Conservation (phyloP, 2,329 filamentous ascomycete species). For the Aurifilum marmelostoma region DNA sequence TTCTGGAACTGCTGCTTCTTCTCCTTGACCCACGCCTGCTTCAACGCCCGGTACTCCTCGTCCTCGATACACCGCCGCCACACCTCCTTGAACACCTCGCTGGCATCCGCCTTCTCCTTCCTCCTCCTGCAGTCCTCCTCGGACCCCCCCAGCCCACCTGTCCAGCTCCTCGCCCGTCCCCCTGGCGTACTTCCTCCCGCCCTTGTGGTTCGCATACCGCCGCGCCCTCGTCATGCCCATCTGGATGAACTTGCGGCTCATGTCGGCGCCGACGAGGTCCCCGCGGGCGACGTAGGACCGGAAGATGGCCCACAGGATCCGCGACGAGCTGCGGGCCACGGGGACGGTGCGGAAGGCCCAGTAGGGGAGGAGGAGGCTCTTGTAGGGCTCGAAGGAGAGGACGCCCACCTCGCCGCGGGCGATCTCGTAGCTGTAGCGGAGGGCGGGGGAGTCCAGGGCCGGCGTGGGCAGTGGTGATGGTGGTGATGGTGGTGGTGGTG, state of each 20-base stretch:
- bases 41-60: constrained; percentile 48
- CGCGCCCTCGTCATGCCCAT: constrained; percentile 68
- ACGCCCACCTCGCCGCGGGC: constrained; percentile 64
- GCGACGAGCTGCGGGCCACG: constrained; percentile 55
- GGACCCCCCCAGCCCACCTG: constrained; percentile 40
- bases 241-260: constrained; percentile 66
- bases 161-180: constrained; percentile 44
- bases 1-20: constrained; percentile 16
- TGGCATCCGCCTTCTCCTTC: constrained; percentile 54
- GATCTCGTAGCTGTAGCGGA: constrained; percentile 51
- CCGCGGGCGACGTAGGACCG: constrained; percentile 50
- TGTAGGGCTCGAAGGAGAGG: constrained; percentile 66
- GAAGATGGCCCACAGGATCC: constrained; percentile 54
- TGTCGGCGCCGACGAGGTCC: constrained; percentile 68
- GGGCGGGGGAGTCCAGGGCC: constrained; percentile 14
- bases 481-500: constrained; percentile 17
- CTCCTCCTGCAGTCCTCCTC: constrained; percentile 47
- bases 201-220: constrained; percentile 59
- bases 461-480: constrained; percentile 18
- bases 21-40: constrained; percentile 35
- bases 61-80: constrained; percentile 52
- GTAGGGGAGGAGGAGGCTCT: constrained; percentile 59
- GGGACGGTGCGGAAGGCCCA: constrained; percentile 61
- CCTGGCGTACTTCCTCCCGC: constrained; percentile 58
- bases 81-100: constrained; percentile 50